phyloP scores from a whole-genome alignment of 2,329 filamentous ascomycete species.

The Massarina eburnea region DNA sequence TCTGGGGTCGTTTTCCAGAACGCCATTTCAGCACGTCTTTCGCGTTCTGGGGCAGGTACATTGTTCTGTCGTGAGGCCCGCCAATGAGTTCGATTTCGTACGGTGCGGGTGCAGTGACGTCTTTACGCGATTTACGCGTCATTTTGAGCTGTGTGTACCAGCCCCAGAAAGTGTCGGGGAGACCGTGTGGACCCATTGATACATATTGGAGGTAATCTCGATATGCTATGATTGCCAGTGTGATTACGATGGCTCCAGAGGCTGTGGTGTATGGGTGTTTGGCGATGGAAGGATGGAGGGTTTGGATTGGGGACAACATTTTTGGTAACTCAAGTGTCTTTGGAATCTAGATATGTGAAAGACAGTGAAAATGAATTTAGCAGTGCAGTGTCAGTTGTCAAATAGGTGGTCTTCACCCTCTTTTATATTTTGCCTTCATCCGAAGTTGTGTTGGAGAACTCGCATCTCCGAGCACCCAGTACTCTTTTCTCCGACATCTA shows the following conservation, averaged over 20 bases:
- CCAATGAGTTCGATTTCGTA: constrained; percentile 1
- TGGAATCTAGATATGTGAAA: no score
- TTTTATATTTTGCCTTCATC: no score
- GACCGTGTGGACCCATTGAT: constrained; percentile 3
- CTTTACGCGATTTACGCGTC: constrained; percentile 2
- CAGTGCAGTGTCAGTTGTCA: no score
- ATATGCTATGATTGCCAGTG: constrained; percentile 1
- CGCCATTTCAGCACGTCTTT: constrained; percentile 1
- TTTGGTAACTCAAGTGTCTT: no score
- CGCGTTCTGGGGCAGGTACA: constrained; percentile 1
- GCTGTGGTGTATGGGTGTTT: not conserved
- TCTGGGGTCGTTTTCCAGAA: constrained; percentile 2
- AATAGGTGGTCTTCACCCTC: no score
- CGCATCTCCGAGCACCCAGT: no score
- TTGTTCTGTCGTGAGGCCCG: constrained; percentile 1
- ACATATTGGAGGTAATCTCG: constrained; percentile 1
- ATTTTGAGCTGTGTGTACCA: constrained; percentile 3
- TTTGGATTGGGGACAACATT: not conserved
- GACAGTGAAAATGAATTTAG: no score
- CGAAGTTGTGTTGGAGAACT: no score
- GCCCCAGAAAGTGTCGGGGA: constrained; percentile 1
- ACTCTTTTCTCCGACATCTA: no score
- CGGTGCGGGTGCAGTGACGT: constrained; percentile 2
- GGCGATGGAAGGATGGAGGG: not conserved
- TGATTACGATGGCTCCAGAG: not conserved